Conservation (phyloP, 2,329 filamentous ascomycete genomes). For the Bipolaris bicolor region DNA sequence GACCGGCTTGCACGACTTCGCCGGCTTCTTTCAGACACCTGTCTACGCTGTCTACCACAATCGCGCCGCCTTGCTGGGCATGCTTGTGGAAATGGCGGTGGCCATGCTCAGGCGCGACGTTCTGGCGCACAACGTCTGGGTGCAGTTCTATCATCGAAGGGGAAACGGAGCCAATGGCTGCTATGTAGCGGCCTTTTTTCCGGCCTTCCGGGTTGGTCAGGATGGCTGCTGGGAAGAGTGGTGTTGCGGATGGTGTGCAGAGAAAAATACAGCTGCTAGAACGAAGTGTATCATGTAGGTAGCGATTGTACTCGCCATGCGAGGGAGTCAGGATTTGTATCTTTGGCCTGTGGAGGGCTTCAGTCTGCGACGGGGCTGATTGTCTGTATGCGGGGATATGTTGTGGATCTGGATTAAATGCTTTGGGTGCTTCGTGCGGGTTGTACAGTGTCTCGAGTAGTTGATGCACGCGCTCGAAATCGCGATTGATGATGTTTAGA, state of each 20-base stretch:
- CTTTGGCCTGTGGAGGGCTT: constrained; percentile 52
- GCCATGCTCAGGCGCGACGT: constrained; percentile 59
- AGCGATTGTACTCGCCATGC: constrained; percentile 71
- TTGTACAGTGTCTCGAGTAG: constrained; percentile 63
- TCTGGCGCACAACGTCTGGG: constrained; percentile 72
- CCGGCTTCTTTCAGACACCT: constrained; percentile 83
- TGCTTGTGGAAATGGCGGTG: constrained; percentile 70
- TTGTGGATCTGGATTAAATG: constrained; percentile 18
- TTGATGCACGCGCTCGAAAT: constrained; percentile 64
- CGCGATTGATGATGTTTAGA: constrained; percentile 82
- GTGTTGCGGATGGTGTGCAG: constrained; percentile 77
- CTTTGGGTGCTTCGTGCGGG: constrained; percentile 44
- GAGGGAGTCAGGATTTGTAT: constrained; percentile 73
- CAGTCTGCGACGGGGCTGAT: constrained; percentile 9
- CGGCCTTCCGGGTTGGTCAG: constrained; percentile 74
- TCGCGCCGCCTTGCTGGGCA: constrained; percentile 63
- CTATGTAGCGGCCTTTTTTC: constrained; percentile 72
- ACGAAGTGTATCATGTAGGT: constrained; percentile 73
- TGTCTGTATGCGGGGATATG: constrained; percentile 24
- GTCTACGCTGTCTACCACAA: constrained; percentile 72
- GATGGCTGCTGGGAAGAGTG: constrained; percentile 75
- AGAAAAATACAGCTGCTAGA: constrained; percentile 84
- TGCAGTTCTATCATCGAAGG: constrained; percentile 84
- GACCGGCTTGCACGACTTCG: constrained; percentile 79
- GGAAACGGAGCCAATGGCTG: constrained; percentile 73